Conservation (phyloP, 768 basidiomycete genomes). For the Dentipellis fragilis region DNA sequence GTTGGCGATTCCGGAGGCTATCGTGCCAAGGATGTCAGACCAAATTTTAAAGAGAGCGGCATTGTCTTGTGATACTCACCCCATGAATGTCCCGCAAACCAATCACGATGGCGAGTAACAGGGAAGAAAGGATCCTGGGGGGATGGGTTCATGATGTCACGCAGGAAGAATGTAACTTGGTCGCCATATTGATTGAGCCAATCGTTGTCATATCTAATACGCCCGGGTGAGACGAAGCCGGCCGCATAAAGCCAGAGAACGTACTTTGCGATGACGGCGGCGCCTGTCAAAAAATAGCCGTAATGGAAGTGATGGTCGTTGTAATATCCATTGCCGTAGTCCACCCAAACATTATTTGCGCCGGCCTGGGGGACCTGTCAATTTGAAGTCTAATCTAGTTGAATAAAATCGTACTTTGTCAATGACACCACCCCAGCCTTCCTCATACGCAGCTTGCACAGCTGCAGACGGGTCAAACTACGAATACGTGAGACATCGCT, state of each 20-base stretch:
- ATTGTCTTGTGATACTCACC: constrained; percentile 10
- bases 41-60: background rate
- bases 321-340: constrained; percentile 27
- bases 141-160: constrained; percentile 26
- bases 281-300: constrained; percentile 22
- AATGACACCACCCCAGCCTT: constrained; percentile 27
- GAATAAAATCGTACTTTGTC: constrained; percentile 4
- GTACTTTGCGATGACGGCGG: constrained; percentile 24
- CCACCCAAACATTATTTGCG: constrained; percentile 20
- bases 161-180: constrained; percentile 21
- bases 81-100: constrained; percentile 30
- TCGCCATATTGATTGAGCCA: constrained; percentile 20
- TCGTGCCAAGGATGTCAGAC: background rate
- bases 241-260: background rate
- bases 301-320: constrained; percentile 29
- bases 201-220: constrained; percentile 14
- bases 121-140: constrained; percentile 23
- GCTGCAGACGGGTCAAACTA: constrained; percentile 15
- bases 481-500: background rate
- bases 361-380: constrained; percentile 8
- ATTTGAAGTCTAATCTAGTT: no score
- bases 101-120: constrained; percentile 23
- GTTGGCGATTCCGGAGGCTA: constrained; percentile 26
- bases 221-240: background rate
- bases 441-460: constrained; percentile 23